Percentiles rank a stretch among this genome's conserved stretches.
These are phyloP conservation scores for Tulasnella sp. DNA, from an alignment of 768 basidiomycete species.

Conservation along the genomic window DNA sequence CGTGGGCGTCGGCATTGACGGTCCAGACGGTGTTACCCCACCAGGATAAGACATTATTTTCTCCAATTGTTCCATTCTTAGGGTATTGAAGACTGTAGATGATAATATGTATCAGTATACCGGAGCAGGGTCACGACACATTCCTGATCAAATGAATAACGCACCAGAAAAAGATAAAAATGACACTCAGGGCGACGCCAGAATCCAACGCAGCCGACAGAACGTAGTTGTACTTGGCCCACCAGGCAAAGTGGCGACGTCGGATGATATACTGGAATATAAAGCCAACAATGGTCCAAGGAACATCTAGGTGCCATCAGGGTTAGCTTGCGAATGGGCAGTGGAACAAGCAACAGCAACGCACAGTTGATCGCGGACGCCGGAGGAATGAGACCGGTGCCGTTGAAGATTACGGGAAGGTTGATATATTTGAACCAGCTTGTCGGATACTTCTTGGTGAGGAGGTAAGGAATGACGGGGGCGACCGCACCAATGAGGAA, in stretches of 20 bases:
- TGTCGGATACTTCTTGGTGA: constrained; percentile 59
- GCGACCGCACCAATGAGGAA: constrained; percentile 71
- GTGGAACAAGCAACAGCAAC: constrained; percentile 53
- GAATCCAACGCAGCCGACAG: constrained; percentile 70
- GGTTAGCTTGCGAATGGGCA: constrained; percentile 40
- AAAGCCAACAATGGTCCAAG: constrained; percentile 33
- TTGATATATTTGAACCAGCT: constrained; percentile 60
- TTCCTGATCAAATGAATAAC: constrained; percentile 21
- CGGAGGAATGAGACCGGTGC: constrained; percentile 59
- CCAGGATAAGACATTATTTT: constrained; percentile 53
- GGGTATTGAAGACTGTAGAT: constrained; percentile 55
- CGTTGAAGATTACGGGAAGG: constrained; percentile 58
- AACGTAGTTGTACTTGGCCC: constrained; percentile 42
- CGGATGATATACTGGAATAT: constrained; percentile 31
- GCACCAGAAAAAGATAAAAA: constrained; percentile 53
- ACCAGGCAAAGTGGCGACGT: constrained; percentile 29
- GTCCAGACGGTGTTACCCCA: constrained; percentile 57
- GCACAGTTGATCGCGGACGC: constrained; percentile 66
- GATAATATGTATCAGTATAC: not conserved
- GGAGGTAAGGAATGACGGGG: constrained; percentile 53
- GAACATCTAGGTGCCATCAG: not conserved
- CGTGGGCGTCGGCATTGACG: constrained; percentile 25
- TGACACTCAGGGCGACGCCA: constrained; percentile 55
- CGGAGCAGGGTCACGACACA: not conserved
- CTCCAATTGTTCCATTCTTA: constrained; percentile 54